Conservation (phyloP, 1,284 basidiomycete species). For the Trametes hirsuta region DNA sequence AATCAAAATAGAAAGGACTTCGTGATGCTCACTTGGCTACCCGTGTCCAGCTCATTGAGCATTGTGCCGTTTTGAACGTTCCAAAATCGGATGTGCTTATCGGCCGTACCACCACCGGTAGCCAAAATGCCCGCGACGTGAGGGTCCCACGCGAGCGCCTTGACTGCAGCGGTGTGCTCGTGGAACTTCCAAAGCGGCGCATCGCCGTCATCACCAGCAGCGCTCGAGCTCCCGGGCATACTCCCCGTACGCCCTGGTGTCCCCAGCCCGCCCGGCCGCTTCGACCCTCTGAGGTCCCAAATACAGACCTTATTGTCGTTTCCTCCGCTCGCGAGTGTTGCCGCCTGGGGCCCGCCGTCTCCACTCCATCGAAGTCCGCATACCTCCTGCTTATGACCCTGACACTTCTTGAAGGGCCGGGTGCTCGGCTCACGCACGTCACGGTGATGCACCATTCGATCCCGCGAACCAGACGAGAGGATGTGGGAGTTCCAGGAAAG, state of each 20-base stretch:
- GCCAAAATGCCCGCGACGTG: conserved; percentile 92
- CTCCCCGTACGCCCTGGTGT: conserved; percentile 30
- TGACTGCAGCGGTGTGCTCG: conserved; percentile 96
- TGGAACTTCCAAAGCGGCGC: conserved; percentile 92
- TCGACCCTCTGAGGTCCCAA: conserved; percentile 82
- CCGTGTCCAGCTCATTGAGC: conserved; percentile 88
- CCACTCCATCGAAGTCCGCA: conserved; percentile 95
- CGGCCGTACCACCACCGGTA: conserved; percentile 97
- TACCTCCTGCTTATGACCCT: conserved; percentile 93
- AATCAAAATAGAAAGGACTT: conserved; percentile 9
- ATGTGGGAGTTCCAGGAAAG: conserved; percentile 94
- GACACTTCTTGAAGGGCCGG: conserved; percentile 77
- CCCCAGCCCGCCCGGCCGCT: conserved; percentile 41
- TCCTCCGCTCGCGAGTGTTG: conserved; percentile 85
- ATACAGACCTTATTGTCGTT: conserved; percentile 99
- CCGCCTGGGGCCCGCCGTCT: conserved; percentile 46
- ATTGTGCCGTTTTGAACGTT: conserved; percentile 88
- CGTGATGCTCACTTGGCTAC: conserved; percentile 74
- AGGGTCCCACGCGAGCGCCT: conserved; percentile 98
- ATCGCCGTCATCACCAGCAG: conserved; percentile 44
- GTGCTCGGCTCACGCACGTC: conserved; percentile 81
- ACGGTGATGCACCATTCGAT: conserved; percentile 89
- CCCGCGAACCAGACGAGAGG: conserved; percentile 90
- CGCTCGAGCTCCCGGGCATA: conserved; percentile 33
- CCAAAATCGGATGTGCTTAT: conserved; percentile 98